Evolutionary conservation across 73 alveolate genomes (phyloP).

Genomic region (Paramecium tetraurelia): DNA sequence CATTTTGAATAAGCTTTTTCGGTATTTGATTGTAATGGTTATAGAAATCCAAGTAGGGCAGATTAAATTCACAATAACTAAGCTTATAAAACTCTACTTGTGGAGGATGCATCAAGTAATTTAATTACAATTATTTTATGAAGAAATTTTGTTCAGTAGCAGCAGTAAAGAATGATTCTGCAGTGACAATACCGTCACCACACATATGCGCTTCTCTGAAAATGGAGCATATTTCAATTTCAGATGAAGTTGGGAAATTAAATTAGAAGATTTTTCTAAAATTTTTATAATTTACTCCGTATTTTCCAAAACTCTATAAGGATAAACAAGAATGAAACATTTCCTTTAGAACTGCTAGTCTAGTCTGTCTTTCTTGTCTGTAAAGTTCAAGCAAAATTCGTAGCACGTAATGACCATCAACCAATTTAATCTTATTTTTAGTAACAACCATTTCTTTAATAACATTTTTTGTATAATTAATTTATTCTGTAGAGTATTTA

Average conservation of each 20-base stretch:
- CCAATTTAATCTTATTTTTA: background rate
- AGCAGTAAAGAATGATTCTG: slow-evolving; percentile 56
- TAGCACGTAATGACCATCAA: slow-evolving; percentile 50
- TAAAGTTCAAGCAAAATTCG: slow-evolving; percentile 52
- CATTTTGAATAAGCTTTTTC: background rate
- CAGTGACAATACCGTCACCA: slow-evolving; percentile 58
- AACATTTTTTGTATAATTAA: slow-evolving; percentile 47
- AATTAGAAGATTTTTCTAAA: slow-evolving; percentile 53
- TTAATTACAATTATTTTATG: slow-evolving; percentile 18
- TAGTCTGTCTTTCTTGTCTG: slow-evolving; percentile 30
- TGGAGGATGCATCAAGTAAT: slow-evolving; percentile 20
- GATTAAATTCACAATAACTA: background rate
- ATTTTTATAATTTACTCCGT: slow-evolving; percentile 13
- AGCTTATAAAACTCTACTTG: slow-evolving; percentile 18
- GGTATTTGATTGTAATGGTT: background rate
- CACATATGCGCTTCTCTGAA: slow-evolving; percentile 53
- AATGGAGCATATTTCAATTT: slow-evolving; percentile 9
- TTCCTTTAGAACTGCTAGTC: slow-evolving; percentile 40
- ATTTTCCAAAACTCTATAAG: slow-evolving; percentile 41
- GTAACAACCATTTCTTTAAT: slow-evolving; percentile 18
- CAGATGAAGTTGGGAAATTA: slow-evolving; percentile 41
- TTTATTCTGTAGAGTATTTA: slow-evolving; percentile 43
- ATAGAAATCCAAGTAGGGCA: background rate
- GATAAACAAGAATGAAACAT: slow-evolving; percentile 44
- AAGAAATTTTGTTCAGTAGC: slow-evolving; percentile 45